These are phyloP conservation scores for Eurotiales sp. DNA, from an alignment of 2,329 filamentous ascomycete species.

Conservation along the genomic window DNA sequence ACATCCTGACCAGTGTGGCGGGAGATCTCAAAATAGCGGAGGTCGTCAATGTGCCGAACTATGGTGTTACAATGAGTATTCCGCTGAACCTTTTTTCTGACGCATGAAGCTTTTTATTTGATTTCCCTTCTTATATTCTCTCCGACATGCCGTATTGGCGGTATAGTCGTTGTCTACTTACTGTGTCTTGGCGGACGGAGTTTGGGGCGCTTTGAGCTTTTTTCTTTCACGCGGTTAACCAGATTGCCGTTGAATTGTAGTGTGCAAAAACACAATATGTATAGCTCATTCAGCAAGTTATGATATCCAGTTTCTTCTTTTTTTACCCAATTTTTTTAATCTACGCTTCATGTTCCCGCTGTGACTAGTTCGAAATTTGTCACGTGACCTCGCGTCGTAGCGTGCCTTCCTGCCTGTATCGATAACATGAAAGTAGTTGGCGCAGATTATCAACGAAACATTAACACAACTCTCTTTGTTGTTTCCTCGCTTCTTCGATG, in stretches of 20 bases:
- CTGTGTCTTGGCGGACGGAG: no score
- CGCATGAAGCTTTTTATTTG: neutral
- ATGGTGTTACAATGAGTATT: conserved; percentile 48
- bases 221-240: neutral
- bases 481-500: conserved; percentile 35
- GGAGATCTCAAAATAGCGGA: conserved; percentile 51
- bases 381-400: conserved; percentile 28
- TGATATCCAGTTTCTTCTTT: no score
- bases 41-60: conserved; percentile 54
- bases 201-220: no score
- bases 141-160: no score
- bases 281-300: no score
- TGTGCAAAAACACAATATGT: neutral
- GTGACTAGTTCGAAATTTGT: no score
- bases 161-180: no score
- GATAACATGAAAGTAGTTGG: neutral
- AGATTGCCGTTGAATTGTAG: neutral
- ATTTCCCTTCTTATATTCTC: neutral
- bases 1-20: conserved; percentile 52
- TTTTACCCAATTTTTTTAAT: no score
- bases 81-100: conserved; percentile 46
- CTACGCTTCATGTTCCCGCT: no score
- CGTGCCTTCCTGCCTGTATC: conserved; percentile 21
- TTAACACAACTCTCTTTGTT: neutral
- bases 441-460: conserved; percentile 1